Evolutionary conservation across 2,329 filamentous ascomycete species (phyloP).

Genomic region (Colletotrichum phormii): DNA sequence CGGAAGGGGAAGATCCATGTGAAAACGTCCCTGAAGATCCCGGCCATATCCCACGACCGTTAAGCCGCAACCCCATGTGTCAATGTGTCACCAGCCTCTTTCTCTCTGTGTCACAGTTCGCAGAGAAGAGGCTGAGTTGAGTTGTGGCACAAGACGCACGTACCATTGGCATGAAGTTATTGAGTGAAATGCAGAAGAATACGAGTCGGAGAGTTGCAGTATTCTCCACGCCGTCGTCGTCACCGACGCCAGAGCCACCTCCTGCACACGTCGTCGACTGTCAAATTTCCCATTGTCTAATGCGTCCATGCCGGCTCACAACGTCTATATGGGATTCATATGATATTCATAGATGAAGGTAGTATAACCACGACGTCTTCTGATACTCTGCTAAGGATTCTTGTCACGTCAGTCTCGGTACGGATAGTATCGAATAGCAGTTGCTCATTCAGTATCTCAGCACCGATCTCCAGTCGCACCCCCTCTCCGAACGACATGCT

Average conservation of each 20-base stretch:
- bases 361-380: slow-evolving; percentile 2
- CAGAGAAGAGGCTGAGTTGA: slow-evolving; percentile 33
- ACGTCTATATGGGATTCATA: not conserved
- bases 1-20: slow-evolving; percentile 14
- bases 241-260: slow-evolving; percentile 28
- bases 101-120: not conserved
- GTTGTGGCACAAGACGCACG: slow-evolving; percentile 28
- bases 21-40: slow-evolving; percentile 35
- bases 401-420: not conserved
- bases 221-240: slow-evolving; percentile 29
- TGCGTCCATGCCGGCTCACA: slow-evolving; percentile 20
- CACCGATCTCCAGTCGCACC: not conserved
- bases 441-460: slow-evolving; percentile 1
- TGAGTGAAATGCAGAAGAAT: slow-evolving; percentile 19
- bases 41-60: slow-evolving; percentile 27
- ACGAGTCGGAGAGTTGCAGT: slow-evolving; percentile 28
- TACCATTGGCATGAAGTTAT: slow-evolving; percentile 32
- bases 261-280: slow-evolving; percentile 11
- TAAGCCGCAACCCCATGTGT: slow-evolving; percentile 28
- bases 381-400: not conserved
- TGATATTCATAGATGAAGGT: not conserved
- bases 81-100: slow-evolving; percentile 24
- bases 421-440: not conserved
- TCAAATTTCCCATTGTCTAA: slow-evolving; percentile 29
- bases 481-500: no score